phyloP scores from a whole-genome alignment of 1,284 basidiomycete genomes.

The Ustilago hordei region DNA sequence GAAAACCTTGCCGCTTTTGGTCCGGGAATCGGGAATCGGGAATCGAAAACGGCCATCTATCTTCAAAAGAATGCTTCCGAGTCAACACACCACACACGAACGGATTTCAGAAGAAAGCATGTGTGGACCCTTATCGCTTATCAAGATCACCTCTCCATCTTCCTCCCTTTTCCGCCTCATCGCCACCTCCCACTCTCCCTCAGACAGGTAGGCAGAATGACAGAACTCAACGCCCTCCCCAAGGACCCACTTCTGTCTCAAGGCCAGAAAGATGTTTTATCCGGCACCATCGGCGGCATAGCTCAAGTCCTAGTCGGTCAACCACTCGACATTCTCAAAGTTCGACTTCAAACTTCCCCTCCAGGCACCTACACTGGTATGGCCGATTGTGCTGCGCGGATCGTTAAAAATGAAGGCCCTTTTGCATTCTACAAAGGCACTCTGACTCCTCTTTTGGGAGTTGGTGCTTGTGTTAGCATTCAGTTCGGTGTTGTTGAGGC shows the following conservation, averaged over 20 bases:
- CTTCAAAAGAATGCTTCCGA: background rate
- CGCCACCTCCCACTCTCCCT: background rate
- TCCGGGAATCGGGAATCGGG: background rate
- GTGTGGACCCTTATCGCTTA: conserved; percentile 7
- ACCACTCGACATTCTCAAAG: conserved; percentile 96
- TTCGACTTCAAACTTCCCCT: conserved; percentile 93
- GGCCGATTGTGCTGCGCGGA: conserved; percentile 86
- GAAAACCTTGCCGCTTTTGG: background rate
- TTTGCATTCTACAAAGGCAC: conserved; percentile 99
- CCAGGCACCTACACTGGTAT: conserved; percentile 88
- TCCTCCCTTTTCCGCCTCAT: background rate
- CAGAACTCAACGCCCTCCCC: conserved; percentile 39
- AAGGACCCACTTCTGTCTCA: conserved; percentile 45
- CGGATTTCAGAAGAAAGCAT: background rate
- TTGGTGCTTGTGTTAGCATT: conserved; percentile 94
- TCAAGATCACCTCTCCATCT: background rate
- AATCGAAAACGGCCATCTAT: background rate
- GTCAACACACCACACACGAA: background rate
- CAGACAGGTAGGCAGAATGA: conserved; percentile 8
- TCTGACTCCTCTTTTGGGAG: conserved; percentile 89
- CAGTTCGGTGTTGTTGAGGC: conserved; percentile 94
- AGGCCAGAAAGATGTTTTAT: conserved; percentile 54
- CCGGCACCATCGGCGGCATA: conserved; percentile 79
- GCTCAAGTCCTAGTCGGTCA: conserved; percentile 93
- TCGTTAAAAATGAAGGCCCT: conserved; percentile 90